Conservation (phyloP, 176 grass and related monocot species). For the Zoysia pacifica region DNA sequence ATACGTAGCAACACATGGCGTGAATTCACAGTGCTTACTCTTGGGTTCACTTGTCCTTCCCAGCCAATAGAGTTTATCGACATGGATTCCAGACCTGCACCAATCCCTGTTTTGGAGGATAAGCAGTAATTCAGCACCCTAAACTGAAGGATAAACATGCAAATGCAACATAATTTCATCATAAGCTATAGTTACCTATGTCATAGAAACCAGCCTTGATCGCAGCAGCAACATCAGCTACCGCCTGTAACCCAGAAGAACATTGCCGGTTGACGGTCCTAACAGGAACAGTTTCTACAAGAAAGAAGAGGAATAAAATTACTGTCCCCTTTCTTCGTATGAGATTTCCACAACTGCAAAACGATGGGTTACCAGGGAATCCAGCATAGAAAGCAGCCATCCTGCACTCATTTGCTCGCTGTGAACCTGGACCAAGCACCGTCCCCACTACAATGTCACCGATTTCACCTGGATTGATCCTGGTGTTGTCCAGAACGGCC, state of each 20-base stretch:
- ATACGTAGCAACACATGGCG: not conserved
- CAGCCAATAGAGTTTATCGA: conserved; percentile 59
- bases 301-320: conserved; percentile 2
- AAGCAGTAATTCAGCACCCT: conserved; percentile 22
- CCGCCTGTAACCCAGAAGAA: conserved; percentile 92
- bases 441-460: conserved; percentile 90
- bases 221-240: conserved; percentile 79
- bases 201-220: conserved; percentile 98
- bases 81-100: conserved; percentile 94
- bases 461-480: conserved; percentile 75
- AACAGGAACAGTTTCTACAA: conserved; percentile 81
- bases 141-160: not conserved
- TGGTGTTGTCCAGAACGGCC: conserved; percentile 86
- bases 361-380: conserved; percentile 66
- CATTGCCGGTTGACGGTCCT: conserved; percentile 97
- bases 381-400: conserved; percentile 93
- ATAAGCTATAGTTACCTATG: conserved; percentile 51
- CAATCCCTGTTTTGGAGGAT: conserved; percentile 63
- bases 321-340: not conserved
- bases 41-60: conserved; percentile 95
- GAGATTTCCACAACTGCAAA: not conserved
- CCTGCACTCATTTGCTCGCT: conserved; percentile 92
- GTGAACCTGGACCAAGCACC: conserved; percentile 74
- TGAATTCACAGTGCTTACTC: conserved; percentile 43
- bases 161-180: not conserved